These are phyloP conservation scores for Talaromyces funiculosus DNA, from an alignment of 2,329 filamentous ascomycete genomes.

Conservation along the genomic window DNA sequence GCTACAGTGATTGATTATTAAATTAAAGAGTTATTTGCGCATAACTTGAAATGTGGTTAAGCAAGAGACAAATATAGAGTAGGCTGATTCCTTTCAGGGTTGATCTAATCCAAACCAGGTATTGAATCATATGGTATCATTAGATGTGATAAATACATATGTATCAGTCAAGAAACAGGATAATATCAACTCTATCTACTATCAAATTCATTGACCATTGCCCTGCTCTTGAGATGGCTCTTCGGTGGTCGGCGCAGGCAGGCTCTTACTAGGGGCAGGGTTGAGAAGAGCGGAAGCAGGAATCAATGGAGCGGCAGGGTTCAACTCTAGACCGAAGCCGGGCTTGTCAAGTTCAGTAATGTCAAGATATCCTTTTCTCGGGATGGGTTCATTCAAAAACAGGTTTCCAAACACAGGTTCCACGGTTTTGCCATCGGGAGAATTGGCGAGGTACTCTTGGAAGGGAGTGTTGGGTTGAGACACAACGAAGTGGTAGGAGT, in stretches of 20 bases:
- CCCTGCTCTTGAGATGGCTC: slow-evolving; percentile 9
- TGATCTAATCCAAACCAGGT: not conserved
- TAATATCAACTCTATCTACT: not conserved
- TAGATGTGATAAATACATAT: not conserved
- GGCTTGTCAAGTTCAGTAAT: slow-evolving; percentile 77
- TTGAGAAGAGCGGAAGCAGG: slow-evolving; percentile 68
- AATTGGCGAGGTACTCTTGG: slow-evolving; percentile 94
- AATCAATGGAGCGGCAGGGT: slow-evolving; percentile 73
- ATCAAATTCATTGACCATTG: slow-evolving; percentile 18
- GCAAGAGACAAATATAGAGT: not conserved
- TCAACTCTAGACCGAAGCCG: slow-evolving; percentile 83
- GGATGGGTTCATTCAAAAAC: slow-evolving; percentile 86
- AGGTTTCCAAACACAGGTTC: slow-evolving; percentile 87
- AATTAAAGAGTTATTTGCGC: not conserved
- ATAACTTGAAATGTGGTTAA: not conserved
- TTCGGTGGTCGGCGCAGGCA: slow-evolving; percentile 30
- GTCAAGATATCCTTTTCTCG: slow-evolving; percentile 73
- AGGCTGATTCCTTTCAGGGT: not conserved
- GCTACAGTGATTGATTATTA: not conserved
- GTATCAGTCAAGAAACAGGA: not conserved
- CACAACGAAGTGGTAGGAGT: slow-evolving; percentile 94
- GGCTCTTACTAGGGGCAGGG: slow-evolving; percentile 51
- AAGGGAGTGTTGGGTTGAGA: slow-evolving; percentile 91
- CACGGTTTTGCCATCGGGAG: slow-evolving; percentile 81
- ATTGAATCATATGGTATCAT: not conserved